Conservation (phyloP, 73 alveolate genomes). For the Effrenium voratum region DNA sequence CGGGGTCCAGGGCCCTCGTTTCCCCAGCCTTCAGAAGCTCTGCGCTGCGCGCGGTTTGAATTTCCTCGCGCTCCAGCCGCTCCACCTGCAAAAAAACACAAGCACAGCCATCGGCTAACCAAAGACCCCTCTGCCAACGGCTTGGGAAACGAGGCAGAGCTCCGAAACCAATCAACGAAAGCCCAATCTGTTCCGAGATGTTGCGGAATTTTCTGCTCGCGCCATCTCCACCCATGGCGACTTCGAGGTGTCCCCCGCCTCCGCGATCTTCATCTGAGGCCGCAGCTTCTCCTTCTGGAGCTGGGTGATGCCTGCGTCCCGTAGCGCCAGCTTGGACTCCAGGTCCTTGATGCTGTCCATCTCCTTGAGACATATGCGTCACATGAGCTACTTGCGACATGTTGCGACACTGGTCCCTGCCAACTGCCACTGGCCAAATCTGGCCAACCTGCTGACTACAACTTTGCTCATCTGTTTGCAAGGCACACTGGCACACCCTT, state of each 20-base stretch:
- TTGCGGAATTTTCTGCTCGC: too few species aligned
- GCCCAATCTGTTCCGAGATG: too few species aligned
- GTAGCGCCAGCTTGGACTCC: conserved; percentile 46
- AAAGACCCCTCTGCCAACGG: background rate
- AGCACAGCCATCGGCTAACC: background rate
- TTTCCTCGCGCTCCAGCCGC: conserved; percentile 66
- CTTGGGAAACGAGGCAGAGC: too few species aligned
- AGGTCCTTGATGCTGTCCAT: conserved; percentile 40
- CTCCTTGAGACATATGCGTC: too few species aligned
- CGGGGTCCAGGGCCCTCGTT: background rate
- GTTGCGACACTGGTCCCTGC: too few species aligned
- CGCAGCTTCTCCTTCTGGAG: conserved; percentile 55
- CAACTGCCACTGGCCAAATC: too few species aligned
- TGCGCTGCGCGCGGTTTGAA: conserved; percentile 74
- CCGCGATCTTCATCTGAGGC: conserved; percentile 33
- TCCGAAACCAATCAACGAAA: too few species aligned
- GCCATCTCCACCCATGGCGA: too few species aligned
- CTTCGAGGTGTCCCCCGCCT: background rate
- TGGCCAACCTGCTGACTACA: too few species aligned
- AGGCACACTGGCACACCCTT: too few species aligned
- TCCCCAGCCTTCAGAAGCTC: conserved; percentile 61
- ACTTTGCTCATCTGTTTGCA: too few species aligned
- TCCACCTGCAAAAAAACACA: conserved; percentile 1
- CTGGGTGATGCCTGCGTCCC: conserved; percentile 47
- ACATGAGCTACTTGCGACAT: too few species aligned